Percentiles rank a stretch among this genome's conserved stretches.
Conservation (phyloP, 1,284 basidiomycete genomes). For the Leccinum subatratum region DNA sequence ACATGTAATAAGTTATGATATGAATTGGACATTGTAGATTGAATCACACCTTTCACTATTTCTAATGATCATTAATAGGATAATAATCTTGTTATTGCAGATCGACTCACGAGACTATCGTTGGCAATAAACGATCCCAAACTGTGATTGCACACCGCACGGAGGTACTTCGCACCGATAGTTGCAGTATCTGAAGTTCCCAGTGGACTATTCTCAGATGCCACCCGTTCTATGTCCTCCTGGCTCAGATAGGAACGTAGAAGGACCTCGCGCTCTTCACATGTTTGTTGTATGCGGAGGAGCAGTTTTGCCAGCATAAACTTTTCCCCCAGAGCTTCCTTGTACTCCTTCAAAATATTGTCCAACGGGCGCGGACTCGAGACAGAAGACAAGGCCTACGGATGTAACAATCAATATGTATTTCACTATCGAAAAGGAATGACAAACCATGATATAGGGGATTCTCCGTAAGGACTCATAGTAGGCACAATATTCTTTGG, state of each 20-base stretch:
- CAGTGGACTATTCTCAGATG: neutral
- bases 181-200: neutral
- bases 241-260: neutral
- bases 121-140: neutral
- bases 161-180: neutral
- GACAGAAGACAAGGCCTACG: neutral
- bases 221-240: neutral
- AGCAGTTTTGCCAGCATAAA: neutral
- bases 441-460: neutral
- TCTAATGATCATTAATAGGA: neutral
- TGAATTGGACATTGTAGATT: neutral
- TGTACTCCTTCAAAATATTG: neutral
- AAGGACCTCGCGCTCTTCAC: neutral
- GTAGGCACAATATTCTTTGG: neutral
- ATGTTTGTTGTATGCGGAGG: neutral
- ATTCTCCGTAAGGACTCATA: neutral
- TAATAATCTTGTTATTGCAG: neutral
- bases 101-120: neutral
- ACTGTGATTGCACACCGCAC: neutral
- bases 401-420: neutral
- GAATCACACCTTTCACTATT: neutral
- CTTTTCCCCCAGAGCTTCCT: neutral
- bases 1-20: neutral
- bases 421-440: neutral
- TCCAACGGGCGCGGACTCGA: neutral